Evolutionary conservation across 2,329 filamentous ascomycete species (phyloP), one percentile per base, ranked within the genome.

Genomic region (Aspergillus persii): DNA sequence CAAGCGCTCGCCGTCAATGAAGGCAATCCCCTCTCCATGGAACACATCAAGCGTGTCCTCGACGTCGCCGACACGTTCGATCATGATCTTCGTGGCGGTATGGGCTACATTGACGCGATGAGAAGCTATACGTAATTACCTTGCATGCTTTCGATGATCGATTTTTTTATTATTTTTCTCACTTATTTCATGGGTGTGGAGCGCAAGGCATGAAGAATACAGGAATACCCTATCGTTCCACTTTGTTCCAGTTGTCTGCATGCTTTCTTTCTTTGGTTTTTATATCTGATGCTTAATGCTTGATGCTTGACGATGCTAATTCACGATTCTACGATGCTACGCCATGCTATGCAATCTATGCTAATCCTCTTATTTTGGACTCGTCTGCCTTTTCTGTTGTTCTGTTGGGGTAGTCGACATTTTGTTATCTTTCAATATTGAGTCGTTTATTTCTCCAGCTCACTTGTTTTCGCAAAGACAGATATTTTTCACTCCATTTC

Each of bases 1-100:
- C 91, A 96, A 74, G 89, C 90, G 0, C 81, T 96, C 15, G 91
- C 92, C 1, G 83, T 94, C 49, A 89, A 91, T 63, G 90, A 92
- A 73, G 81, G 84, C 29, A 84, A 88, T 60, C 79, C 84, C 3
- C 82, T 96, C 33, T 84, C 85, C 56, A 92, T 96, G 89, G 82
- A 82, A 53, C 91, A 96, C 69, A 89, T 96, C 71, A 85, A 84
- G 65, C 85, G 91, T 61, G 91, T 96, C 11, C 82, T 96, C n/a
- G 89, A 92, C 48, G 91, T 96, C 2, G 88, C 89, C 27, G 87
- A 91, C 74, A 89, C 86, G 39, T 96, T 96, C 74, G 90, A 94
- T 63, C 84, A 87, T 31, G 92, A 96, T 71, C 80, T 96, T 53
- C 91, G 89, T 72, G 92, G 92, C 4, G 91, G 91, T 0, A 82